phyloP scores from a whole-genome alignment of 2,329 filamentous ascomycete genomes.

The Clonostachys chloroleuca region DNA sequence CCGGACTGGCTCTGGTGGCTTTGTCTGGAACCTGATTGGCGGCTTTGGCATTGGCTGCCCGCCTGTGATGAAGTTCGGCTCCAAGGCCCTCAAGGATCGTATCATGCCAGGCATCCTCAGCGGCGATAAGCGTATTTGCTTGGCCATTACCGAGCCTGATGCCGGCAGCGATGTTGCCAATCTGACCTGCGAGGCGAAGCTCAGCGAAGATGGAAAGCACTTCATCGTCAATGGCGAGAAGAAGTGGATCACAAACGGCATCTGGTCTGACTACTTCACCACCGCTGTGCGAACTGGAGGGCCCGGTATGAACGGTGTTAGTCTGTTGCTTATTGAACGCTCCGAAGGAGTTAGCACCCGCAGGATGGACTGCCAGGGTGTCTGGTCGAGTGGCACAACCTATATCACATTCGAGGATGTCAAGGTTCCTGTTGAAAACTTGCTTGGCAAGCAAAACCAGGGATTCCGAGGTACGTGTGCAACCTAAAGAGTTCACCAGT shows the following conservation, averaged over 20 bases:
- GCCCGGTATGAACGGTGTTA: conserved; percentile 88
- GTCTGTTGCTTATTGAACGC: conserved; percentile 88
- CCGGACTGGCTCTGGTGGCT: conserved; percentile 80
- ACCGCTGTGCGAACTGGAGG: conserved; percentile 89
- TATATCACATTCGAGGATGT: conserved; percentile 99
- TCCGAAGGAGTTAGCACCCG: conserved; percentile 85
- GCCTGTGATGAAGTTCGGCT: conserved; percentile 87
- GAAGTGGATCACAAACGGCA: conserved; percentile 99
- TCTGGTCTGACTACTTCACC: conserved; percentile 83
- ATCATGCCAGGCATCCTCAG: conserved; percentile 84
- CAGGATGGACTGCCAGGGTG: conserved; percentile 97
- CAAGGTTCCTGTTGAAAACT: conserved; percentile 98
- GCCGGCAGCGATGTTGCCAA: conserved; percentile 95
- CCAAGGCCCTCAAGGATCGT: conserved; percentile 77
- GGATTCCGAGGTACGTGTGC: conserved; percentile 71
- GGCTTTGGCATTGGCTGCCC: conserved; percentile 96
- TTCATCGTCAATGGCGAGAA: conserved; percentile 99
- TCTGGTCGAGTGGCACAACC: conserved; percentile 91
- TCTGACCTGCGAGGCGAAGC: conserved; percentile 90
- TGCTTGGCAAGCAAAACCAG: conserved; percentile 96
- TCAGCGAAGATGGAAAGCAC: conserved; percentile 93
- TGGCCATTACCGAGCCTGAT: conserved; percentile 96
- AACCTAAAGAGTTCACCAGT: conserved; percentile 1
- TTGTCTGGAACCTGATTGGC: conserved; percentile 95
- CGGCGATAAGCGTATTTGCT: conserved; percentile 94